Evolutionary conservation across 305 asterid genomes (phyloP), one percentile per base, ranked within the genome.

Genomic region (Fraxinus xanthoxyloides): DNA sequence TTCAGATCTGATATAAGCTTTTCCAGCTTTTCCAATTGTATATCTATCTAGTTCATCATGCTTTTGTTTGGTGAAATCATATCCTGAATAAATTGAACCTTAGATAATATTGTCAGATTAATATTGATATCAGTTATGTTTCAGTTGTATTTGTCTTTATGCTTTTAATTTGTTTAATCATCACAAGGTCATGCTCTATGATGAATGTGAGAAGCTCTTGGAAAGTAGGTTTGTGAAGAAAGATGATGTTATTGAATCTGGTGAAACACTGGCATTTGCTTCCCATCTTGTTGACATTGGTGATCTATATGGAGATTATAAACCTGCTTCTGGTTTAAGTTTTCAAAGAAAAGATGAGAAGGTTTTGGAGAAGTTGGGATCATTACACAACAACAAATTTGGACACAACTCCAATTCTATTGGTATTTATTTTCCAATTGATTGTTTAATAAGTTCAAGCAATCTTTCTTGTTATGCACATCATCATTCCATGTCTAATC

Each of bases 241-340:
- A 80, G 97, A 91, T 36, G 97, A 90, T 72, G 90, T 85, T 31
- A 84, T 96, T 56, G 81, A 73, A 84, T 77, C 91, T 54, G 98
- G 98, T 75, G 95, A 91, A 89, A 83, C 93, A 26, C 74, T 96
- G 79, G 84, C 88, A 36, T 91, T 89, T 82, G 93, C 80, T 72
- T 90, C 93, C 79, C 85, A 89, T 87, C 94, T 94, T 85, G 93
- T 92, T 13, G 99, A 94, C 85, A 90, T 93, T 86, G 98, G 94
- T 72, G 97, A 94, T 85, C 89, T 48, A 30, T 86, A 89, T 74
- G 91, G 92, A 75, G 91, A 87, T 80, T 79, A 82, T 46, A 89
- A 91, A 80, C 87, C 90, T 35, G 72, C 81, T 34, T 77, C 90
- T 72, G 76, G 76, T 40, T 46, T 78, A 78, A 84, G 75, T 74